Evolutionary conservation across 2,329 filamentous ascomycete genomes (phyloP).

Genomic region (Paraconiothyrium sp.): DNA sequence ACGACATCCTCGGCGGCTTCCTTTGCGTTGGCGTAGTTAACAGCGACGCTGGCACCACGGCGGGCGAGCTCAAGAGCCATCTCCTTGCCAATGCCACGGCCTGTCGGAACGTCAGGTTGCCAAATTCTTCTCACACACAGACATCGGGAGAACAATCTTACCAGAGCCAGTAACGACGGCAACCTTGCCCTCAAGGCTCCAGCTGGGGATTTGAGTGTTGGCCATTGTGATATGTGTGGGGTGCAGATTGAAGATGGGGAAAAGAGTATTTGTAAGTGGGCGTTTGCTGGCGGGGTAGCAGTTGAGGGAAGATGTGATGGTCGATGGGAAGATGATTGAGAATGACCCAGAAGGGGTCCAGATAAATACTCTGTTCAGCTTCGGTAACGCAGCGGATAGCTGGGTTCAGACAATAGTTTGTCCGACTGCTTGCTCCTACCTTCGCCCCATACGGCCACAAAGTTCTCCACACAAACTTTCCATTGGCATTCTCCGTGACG

Average conservation of each 20-base stretch:
- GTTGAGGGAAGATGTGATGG: conserved; percentile 25
- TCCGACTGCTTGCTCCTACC: conserved; percentile 19
- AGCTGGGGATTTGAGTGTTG: conserved; percentile 53
- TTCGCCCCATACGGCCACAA: conserved; percentile 34
- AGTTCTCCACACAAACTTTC: conserved; percentile 29
- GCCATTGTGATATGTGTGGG: conserved; percentile 45
- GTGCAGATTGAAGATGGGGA: conserved; percentile 23
- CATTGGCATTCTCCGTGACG: conserved; percentile 29
- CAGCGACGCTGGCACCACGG: conserved; percentile 71
- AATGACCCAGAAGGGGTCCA: conserved; percentile 27
- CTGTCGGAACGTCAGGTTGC: conserved; percentile 44
- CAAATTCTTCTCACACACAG: neutral
- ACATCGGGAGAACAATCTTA: conserved; percentile 33
- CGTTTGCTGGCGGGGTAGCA: conserved; percentile 19
- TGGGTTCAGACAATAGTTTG: conserved; percentile 34
- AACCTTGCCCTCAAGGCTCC: conserved; percentile 64
- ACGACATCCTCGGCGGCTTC: conserved; percentile 73
- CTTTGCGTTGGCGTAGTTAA: conserved; percentile 74
- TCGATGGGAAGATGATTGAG: conserved; percentile 30
- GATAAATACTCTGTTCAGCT: conserved; percentile 44
- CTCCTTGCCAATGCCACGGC: conserved; percentile 72
- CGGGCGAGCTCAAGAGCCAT: conserved; percentile 73
- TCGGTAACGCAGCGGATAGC: conserved; percentile 46
- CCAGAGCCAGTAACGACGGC: conserved; percentile 64
- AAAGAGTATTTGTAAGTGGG: conserved; percentile 8